Evolutionary conservation across 768 basidiomycete genomes (phyloP).

Genomic region (Amanita polypyramis): DNA sequence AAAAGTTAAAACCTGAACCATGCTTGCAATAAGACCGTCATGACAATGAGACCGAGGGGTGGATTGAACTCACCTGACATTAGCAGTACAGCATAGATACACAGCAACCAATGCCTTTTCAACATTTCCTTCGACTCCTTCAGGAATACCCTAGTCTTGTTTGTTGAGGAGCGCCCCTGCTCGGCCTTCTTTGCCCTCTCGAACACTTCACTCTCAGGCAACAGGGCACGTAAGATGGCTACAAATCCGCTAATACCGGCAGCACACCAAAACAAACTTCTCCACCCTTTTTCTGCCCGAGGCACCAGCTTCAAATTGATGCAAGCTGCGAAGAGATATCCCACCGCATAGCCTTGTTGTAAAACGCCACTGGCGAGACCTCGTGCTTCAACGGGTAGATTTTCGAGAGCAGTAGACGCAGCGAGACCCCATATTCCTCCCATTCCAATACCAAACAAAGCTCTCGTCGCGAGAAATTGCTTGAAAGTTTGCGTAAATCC

Average conservation of each 20-base stretch:
- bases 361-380: slow-evolving; percentile 79
- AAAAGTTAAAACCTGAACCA: slow-evolving; percentile 57
- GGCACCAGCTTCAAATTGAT: slow-evolving; percentile 65
- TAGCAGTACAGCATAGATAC: slow-evolving; percentile 75
- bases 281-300: slow-evolving; percentile 43
- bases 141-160: slow-evolving; percentile 63
- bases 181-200: slow-evolving; percentile 50
- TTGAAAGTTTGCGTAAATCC: slow-evolving; percentile 71
- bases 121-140: slow-evolving; percentile 69
- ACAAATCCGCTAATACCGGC: slow-evolving; percentile 62
- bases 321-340: slow-evolving; percentile 74
- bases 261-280: slow-evolving; percentile 74
- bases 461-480: slow-evolving; percentile 74
- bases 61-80: slow-evolving; percentile 50
- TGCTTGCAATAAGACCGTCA: neutral
- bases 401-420: slow-evolving; percentile 77
- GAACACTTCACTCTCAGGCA: slow-evolving; percentile 78
- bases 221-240: slow-evolving; percentile 48
- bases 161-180: slow-evolving; percentile 38
- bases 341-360: slow-evolving; percentile 84
- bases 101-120: slow-evolving; percentile 70
- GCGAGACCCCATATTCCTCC: slow-evolving; percentile 86
- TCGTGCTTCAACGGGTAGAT: slow-evolving; percentile 77
- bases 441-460: slow-evolving; percentile 83
- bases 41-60: neutral